Evolutionary conservation across 306 rosid species (phyloP).

Genomic region (Carpinus viminea): DNA sequence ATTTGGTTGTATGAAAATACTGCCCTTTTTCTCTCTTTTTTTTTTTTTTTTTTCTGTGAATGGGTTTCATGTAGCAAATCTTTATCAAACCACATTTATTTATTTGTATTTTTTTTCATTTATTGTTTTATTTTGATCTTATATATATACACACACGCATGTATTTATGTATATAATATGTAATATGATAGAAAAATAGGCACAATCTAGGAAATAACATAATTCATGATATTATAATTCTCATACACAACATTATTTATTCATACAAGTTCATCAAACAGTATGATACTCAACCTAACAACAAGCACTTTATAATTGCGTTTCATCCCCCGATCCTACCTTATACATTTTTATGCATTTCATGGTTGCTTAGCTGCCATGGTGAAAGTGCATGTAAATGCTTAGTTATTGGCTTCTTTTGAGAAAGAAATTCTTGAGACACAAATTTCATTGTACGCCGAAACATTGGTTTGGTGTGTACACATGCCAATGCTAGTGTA

Average conservation of each 20-base stretch:
- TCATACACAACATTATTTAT: not conserved
- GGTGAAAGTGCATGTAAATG: not conserved
- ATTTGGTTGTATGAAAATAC: no score
- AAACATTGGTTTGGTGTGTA: not conserved
- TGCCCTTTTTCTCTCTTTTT: no score
- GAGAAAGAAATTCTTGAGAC: not conserved
- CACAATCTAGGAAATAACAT: no score
- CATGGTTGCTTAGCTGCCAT: not conserved
- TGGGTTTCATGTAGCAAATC: no score
- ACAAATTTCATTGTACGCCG: not conserved
- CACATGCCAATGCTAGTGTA: not conserved
- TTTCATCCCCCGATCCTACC: not conserved
- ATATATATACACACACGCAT: no score
- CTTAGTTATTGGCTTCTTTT: not conserved
- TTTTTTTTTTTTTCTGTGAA: no score
- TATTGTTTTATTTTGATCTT: no score
- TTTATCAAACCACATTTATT: no score
- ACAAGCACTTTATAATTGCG: not conserved
- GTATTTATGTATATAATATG: no score
- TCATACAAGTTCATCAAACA: not conserved
- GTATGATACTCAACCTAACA: not conserved
- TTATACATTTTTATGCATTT: not conserved
- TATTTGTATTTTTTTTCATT: no score
- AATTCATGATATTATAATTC: no score
- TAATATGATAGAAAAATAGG: no score